Conservation (phyloP, 257 asterid species). For the Gynochthodes officinalis region DNA sequence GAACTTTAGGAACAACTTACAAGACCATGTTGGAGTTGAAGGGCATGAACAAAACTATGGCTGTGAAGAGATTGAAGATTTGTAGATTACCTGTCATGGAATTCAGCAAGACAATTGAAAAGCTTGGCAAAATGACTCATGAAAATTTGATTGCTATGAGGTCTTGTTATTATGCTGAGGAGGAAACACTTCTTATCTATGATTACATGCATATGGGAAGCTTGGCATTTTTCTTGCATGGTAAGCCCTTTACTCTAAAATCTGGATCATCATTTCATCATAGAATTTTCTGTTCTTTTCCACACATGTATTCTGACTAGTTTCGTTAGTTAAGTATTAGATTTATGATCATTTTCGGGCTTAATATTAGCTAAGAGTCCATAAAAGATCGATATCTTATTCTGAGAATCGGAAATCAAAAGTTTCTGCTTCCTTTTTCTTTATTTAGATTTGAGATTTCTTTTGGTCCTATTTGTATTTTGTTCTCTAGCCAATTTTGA, state of each 20-base stretch:
- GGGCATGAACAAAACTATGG: constrained; percentile 3
- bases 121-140: constrained; percentile 23
- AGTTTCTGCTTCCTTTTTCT: background rate
- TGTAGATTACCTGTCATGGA: constrained; percentile 13
- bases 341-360: too few species aligned
- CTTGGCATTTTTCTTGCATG: constrained; percentile 32
- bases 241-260: constrained; percentile 12
- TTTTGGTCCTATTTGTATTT: background rate
- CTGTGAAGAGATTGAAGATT: constrained; percentile 25
- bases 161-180: constrained; percentile 16
- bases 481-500: background rate
- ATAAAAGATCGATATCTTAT: background rate
- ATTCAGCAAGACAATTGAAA: constrained; percentile 18
- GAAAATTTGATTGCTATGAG: constrained; percentile 23
- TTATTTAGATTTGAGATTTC: background rate
- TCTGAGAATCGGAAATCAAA: background rate
- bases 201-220: constrained; percentile 29
- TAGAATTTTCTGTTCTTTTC: background rate
- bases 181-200: constrained; percentile 23
- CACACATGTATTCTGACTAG: too few species aligned
- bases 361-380: background rate
- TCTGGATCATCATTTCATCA: background rate
- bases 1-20: constrained; percentile 24
- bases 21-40: constrained; percentile 13
- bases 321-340: too few species aligned